Conservation (phyloP, 1,284 basidiomycete genomes). For the Rhodotorula sp. region DNA sequence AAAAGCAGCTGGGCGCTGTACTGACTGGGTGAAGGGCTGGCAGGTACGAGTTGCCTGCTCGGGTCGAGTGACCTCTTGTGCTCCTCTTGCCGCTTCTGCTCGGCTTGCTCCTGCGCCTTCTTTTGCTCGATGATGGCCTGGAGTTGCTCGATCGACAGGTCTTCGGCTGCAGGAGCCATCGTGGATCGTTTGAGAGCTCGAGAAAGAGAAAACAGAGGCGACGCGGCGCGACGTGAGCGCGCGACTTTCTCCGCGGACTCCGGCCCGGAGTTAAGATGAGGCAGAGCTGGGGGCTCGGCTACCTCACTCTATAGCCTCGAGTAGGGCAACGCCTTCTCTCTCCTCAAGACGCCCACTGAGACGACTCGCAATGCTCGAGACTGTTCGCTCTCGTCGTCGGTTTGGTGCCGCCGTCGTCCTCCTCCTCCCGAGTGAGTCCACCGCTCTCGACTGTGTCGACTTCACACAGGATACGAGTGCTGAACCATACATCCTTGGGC, state of each 20-base stretch:
- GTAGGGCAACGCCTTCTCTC: neutral
- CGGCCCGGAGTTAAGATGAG: neutral
- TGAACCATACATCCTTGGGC: neutral
- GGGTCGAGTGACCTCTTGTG: neutral
- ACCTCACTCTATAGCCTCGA: neutral
- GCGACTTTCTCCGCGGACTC: neutral
- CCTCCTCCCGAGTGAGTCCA: constrained; percentile 21
- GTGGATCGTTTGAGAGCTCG: neutral
- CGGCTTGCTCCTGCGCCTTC: neutral
- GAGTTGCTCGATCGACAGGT: neutral
- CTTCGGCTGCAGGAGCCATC: neutral
- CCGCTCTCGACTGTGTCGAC: neutral
- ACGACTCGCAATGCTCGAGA: constrained; percentile 23
- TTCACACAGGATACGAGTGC: neutral
- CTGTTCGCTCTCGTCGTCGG: constrained; percentile 15
- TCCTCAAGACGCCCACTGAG: neutral
- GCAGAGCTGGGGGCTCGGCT: neutral
- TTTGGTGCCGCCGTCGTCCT: constrained; percentile 29
- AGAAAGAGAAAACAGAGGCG: neutral
- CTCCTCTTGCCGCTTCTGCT: neutral
- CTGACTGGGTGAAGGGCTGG: constrained; percentile 27
- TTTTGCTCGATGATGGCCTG: neutral
- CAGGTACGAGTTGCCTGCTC: constrained; percentile 16
- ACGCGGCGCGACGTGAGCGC: neutral
- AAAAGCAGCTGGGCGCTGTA: neutral